Percentiles rank a stretch among this genome's conserved stretches.
Conservation (phyloP, 2,329 filamentous ascomycete genomes). For the Ceratocystis ficicola region DNA sequence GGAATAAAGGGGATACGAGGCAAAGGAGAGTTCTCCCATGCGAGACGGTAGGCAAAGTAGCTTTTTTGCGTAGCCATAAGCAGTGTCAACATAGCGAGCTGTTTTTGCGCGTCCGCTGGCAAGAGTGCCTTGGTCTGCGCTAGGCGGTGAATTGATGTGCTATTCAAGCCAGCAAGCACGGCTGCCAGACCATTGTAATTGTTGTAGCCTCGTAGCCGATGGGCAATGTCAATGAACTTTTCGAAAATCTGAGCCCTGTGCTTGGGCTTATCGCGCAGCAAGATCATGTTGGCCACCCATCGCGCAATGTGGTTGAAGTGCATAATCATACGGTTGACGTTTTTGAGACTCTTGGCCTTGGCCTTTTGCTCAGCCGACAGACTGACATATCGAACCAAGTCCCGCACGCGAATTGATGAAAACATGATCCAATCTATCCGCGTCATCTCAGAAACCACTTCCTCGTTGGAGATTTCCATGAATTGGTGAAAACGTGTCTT, state of each 20-base stretch:
- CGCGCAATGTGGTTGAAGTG: constrained; percentile 81
- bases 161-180: constrained; percentile 82
- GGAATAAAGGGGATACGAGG: constrained; percentile 91
- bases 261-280: constrained; percentile 90
- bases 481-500: constrained; percentile 84
- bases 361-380: constrained; percentile 59
- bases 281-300: constrained; percentile 71
- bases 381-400: constrained; percentile 84
- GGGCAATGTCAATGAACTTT: constrained; percentile 86
- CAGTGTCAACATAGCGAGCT: constrained; percentile 77
- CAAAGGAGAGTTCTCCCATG: constrained; percentile 87
- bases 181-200: constrained; percentile 97
- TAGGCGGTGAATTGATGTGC: constrained; percentile 73
- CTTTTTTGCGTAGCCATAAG: constrained; percentile 89
- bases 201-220: constrained; percentile 78
- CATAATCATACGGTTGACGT: constrained; percentile 87
- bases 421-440: constrained; percentile 98
- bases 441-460: constrained; percentile 82
- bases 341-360: constrained; percentile 62
- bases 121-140: constrained; percentile 68
- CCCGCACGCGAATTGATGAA: constrained; percentile 81
- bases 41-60: constrained; percentile 88
- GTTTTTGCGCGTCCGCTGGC: constrained; percentile 57
- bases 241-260: constrained; percentile 83
- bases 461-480: constrained; percentile 73